Evolutionary conservation across 148 eudicot genomes (phyloP).

Genomic region (Nepenthes gracilis): DNA sequence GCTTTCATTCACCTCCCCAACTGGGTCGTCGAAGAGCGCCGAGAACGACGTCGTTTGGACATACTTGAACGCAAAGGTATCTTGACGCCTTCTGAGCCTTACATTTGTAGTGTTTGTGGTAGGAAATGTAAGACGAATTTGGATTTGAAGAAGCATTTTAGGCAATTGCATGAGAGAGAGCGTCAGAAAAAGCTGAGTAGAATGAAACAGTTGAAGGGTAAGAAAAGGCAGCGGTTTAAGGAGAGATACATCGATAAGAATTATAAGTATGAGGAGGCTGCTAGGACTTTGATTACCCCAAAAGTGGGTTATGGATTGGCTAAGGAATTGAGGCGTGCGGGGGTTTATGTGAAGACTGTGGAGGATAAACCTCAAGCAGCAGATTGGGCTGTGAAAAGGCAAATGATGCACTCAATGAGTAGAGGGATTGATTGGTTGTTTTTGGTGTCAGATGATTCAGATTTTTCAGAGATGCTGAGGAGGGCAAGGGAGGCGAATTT

Average conservation of each 20-base stretch:
- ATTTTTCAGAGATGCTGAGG: constrained; percentile 71
- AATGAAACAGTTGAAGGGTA: constrained; percentile 70
- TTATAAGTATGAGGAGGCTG: constrained; percentile 62
- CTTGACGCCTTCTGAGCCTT: constrained; percentile 23
- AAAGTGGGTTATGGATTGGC: constrained; percentile 73
- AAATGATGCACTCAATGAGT: constrained; percentile 60
- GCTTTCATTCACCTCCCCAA: constrained; percentile 69
- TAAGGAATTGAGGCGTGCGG: constrained; percentile 66
- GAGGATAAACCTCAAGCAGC: constrained; percentile 95
- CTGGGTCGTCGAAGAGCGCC: constrained; percentile 58
- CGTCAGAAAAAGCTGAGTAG: constrained; percentile 67
- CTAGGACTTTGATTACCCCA: constrained; percentile 45
- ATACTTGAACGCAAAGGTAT: constrained; percentile 46
- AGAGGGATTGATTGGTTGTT: constrained; percentile 77
- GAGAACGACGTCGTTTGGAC: constrained; percentile 40
- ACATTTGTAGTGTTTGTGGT: constrained; percentile 70
- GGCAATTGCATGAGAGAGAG: constrained; percentile 69
- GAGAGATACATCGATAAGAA: constrained; percentile 57
- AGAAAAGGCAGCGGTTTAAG: constrained; percentile 60
- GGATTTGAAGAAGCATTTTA: constrained; percentile 69
- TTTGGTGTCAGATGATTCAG: constrained; percentile 87
- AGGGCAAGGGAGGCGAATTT: constrained; percentile 66
- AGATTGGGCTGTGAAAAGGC: constrained; percentile 84
- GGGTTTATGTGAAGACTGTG: constrained; percentile 81
- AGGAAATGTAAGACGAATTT: constrained; percentile 62